A percentile compares a stretch with the other conserved stretches of the same genome.
Evolutionary conservation across 2,329 filamentous ascomycete species (phyloP).

Genomic region (Aspergillus intermedius): DNA sequence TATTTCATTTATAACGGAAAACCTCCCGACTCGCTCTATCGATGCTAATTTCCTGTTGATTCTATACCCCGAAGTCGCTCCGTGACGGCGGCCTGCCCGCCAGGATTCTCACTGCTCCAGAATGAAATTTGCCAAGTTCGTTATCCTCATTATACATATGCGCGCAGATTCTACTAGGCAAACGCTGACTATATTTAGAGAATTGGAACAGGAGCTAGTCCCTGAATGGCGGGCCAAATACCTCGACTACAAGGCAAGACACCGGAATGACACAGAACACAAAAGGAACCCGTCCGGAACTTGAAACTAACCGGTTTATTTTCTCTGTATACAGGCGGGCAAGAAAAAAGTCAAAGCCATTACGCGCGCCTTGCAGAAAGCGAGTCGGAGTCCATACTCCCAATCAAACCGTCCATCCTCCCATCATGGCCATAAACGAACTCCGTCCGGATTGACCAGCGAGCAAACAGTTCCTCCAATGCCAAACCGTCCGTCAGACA

Average conservation of each 20-base stretch:
- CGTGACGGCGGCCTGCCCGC: constrained; percentile 4
- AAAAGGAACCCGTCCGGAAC: neutral
- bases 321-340: constrained; percentile 46
- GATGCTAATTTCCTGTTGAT: no score
- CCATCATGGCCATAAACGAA: constrained; percentile 6
- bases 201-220: constrained; percentile 80
- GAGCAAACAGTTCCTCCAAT: constrained; percentile 3
- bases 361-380: constrained; percentile 59
- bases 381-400: constrained; percentile 39
- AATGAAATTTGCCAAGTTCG: constrained; percentile 60
- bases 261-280: neutral
- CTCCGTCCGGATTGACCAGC: neutral
- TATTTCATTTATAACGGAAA: no score
- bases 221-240: constrained; percentile 96
- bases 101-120: constrained; percentile 6
- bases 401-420: constrained; percentile 39
- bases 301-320: neutral
- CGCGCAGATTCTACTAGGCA: constrained; percentile 13
- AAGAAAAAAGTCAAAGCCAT: constrained; percentile 92
- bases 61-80: neutral
- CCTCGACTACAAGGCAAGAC: constrained; percentile 74
- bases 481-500: constrained; percentile 7
- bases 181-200: constrained; percentile 38
- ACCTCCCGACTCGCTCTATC: no score
- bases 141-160: constrained; percentile 7